Evolutionary conservation across 805 yeast species (phyloP), one percentile per base, ranked within the genome.

Genomic region (Saccharomycopsis oosterbeekiorum): DNA sequence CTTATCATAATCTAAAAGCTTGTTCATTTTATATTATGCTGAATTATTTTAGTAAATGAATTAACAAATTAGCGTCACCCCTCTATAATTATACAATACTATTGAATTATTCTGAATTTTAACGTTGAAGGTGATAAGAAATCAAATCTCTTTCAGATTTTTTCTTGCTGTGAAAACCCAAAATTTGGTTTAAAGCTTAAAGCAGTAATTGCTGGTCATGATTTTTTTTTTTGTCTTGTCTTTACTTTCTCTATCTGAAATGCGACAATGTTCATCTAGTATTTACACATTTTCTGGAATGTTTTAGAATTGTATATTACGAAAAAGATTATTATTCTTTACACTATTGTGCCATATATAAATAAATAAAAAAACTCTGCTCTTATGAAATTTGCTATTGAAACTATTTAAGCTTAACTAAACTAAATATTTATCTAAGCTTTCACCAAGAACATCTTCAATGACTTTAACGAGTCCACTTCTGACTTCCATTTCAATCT

Each of bases 391-490:
- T n/a, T 42, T 19, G 26, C 2, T 17, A 19, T 12, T 17, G 40
- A 57, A 6, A 36, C 19, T 37, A 11, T 42, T 19, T 17, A 15
- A 17, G 10, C 10, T 3, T 3, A 2, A 8, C 67, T 66, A 77
- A 65, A 73, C 84, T 67, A 88, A 77, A 69, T 88, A 88, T 75
- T 89, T 83, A 70, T 93, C 97, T 62, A 94, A 80, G 55, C 97
- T 94, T 74, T 94, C 99, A 56, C 99, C 99, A 66, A 94, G 78
- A 21, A 91, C 96, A 63, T 83, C 85, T 73, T 94, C 99, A 62
- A 94, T 85, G 5, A 89, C 97, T 68, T 88, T 89, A 9, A 93
- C 96, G 64, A 94, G 79, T 14, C 96, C 96, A 41, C 85, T 81
- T 74, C 97, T 85, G 2, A 91, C 97, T 73, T 91, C 97, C 70